phyloP scores from a whole-genome alignment of 192 early-diverging fungal species.

The Dimargaris cristalligena region DNA sequence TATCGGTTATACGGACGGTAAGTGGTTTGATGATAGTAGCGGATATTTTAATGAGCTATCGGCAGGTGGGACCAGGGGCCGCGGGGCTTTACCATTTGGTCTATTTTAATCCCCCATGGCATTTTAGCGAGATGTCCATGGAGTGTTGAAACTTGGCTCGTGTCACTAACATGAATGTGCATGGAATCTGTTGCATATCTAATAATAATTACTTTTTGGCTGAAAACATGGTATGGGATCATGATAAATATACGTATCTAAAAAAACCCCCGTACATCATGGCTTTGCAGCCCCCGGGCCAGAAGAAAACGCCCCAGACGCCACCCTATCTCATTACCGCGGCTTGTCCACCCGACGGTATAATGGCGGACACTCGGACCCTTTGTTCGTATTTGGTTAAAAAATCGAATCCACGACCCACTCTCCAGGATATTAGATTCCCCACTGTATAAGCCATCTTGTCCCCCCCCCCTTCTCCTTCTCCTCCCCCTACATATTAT shows the following conservation, averaged over 20 bases:
- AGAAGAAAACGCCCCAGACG: background rate
- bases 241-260: background rate
- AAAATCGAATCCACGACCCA: too few species aligned
- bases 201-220: background rate
- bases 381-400: background rate
- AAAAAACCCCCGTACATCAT: background rate
- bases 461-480: too few species aligned
- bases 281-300: background rate
- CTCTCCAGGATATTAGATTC: too few species aligned
- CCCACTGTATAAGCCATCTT: too few species aligned
- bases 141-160: background rate
- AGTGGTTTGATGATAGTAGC: background rate
- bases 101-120: too few species aligned
- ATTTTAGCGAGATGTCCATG: background rate
- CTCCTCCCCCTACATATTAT: too few species aligned
- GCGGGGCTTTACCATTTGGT: too few species aligned
- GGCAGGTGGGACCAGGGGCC: too few species aligned
- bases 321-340: constrained; percentile 6
- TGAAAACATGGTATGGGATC: background rate
- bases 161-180: background rate
- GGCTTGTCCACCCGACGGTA: constrained; percentile 4
- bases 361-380: constrained; percentile 2
- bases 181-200: background rate
- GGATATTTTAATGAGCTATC: background rate
- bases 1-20: background rate